Conservation (phyloP, 208 protist genomes). For the Leishmania amazonensis region DNA sequence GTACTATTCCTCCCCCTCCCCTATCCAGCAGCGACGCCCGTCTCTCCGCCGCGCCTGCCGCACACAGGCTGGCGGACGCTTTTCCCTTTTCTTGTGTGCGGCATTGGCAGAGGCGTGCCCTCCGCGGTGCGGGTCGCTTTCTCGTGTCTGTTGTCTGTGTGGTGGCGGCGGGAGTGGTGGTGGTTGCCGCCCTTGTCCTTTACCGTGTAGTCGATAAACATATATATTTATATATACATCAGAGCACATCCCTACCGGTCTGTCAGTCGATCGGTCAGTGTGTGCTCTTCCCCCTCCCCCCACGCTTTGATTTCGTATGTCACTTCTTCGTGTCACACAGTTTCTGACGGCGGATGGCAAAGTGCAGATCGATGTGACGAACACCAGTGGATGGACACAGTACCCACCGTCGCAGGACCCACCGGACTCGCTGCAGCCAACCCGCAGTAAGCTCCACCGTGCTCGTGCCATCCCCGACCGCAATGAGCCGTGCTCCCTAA, state of each 20-base stretch:
- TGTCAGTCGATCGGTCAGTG: too few relatives aligned
- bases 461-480: slow-evolving; percentile 3
- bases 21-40: background rate
- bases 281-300: background rate
- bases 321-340: slow-evolving; percentile 37
- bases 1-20: background rate
- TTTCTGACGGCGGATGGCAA: slow-evolving; percentile 37
- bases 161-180: background rate
- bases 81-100: background rate
- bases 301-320: slow-evolving; percentile 16
- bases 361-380: slow-evolving; percentile 36
- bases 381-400: slow-evolving; percentile 29
- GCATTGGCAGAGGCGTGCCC: too few relatives aligned
- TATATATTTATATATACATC: background rate
- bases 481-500: slow-evolving; percentile 51
- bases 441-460: background rate
- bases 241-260: background rate
- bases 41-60: background rate
- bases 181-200: background rate
- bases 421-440: background rate
- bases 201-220: background rate
- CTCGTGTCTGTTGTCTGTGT: background rate
- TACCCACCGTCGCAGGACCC: background rate
- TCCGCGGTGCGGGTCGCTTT: too few relatives aligned
- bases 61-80: background rate